phyloP scores from a whole-genome alignment of 2,329 filamentous ascomycete species.

The Epichloe aotearoae region DNA sequence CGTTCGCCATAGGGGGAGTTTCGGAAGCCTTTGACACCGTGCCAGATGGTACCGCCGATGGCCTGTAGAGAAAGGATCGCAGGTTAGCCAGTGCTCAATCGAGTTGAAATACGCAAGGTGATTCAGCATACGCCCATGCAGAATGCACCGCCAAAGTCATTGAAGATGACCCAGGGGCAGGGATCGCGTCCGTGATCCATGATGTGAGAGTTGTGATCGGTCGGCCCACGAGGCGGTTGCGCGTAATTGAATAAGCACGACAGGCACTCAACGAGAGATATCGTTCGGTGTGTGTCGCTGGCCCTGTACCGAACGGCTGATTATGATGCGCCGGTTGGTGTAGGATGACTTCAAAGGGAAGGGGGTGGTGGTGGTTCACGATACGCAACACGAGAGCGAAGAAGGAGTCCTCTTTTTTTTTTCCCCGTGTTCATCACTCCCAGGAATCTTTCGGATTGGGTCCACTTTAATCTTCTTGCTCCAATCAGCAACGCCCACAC shows the following conservation, averaged over 20 bases:
- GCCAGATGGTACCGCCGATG: constrained; percentile 78
- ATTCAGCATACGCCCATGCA: constrained; percentile 69
- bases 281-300: neutral
- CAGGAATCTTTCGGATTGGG: neutral
- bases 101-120: neutral
- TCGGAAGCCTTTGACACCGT: constrained; percentile 89
- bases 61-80: constrained; percentile 30
- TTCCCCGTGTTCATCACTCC: neutral
- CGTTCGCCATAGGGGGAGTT: constrained; percentile 88
- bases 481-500: neutral
- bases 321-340: neutral
- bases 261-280: neutral
- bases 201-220: neutral
- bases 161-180: constrained; percentile 91
- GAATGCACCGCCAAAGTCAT: constrained; percentile 95
- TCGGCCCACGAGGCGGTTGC: neutral
- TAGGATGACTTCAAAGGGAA: neutral
- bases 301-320: neutral
- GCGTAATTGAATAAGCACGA: neutral
- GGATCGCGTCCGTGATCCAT: constrained; percentile 98
- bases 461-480: neutral
- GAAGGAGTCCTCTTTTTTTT: neutral
- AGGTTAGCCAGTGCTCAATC: neutral
- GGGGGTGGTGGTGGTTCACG: neutral
- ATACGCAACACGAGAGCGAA: neutral